Base-by-base conservation (phyloP, 306 rosid genomes). In the Coriaria nepalensis region DNA sequence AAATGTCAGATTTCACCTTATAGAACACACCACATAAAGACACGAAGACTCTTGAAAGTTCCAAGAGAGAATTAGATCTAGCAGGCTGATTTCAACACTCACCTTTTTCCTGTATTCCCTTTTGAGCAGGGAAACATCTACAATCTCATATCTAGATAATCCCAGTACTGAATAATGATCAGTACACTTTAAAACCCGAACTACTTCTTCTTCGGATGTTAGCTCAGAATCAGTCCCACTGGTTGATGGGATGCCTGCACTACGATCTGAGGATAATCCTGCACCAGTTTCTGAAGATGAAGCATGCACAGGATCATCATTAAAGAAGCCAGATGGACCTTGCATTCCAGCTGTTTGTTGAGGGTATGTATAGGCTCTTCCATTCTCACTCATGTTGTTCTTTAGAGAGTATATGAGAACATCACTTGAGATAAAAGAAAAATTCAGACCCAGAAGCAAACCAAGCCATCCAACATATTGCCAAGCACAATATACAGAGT, bases 81-180 rank as follows among this genome's bases (percentile, higher is more conserved):
- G 55, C 42, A 33, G 53, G 51, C 52, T 63, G 56, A 62, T 56
- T 38, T 68, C 29, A 35, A 36, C 49, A 61, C 40, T 46, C 55
- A 85, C 96, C 96, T 92, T 92, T 68, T 78, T 92, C 73, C 74
- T 92, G 58, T 92, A 92, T 68, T 85, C 98, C 67, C 90, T 78
- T 72, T 82, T 92, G 72, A 92, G 75, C 49, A 78, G 41, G 51
- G 88, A 75, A 56, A 71, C 78, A 40, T 85, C 98, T 53, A 82
- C 59, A 39, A 64, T 57, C 71, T 82, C 94, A 59, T 72, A 85
- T 55, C 86, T 81, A 2, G 70, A 13, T 43, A 92, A 71, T 49
- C 98, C 98, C 65, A 92, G 61, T 39, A 57, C 98, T 8, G 93
- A 64, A 72, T 92, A 92, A 65, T 82, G 94, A 69, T 92, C 96